Conservation (phyloP, 768 basidiomycete genomes). For the Brasilioporus rufonigricans region DNA sequence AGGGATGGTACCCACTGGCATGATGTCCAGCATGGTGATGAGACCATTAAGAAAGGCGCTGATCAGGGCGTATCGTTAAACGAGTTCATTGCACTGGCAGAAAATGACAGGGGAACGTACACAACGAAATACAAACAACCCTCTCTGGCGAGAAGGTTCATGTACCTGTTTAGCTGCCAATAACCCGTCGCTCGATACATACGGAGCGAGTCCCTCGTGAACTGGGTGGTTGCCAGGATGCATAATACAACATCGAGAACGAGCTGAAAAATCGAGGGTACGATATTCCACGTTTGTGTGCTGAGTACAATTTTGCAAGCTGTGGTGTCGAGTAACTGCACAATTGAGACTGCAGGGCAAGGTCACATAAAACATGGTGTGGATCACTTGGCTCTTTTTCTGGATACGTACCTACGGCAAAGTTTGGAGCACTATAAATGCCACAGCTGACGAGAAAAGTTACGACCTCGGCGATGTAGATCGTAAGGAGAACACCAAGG, state of each 20-base stretch:
- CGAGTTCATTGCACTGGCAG: too few species aligned
- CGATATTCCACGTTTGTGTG: neutral
- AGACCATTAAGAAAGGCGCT: neutral
- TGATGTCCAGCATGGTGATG: neutral
- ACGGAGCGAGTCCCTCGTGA: neutral
- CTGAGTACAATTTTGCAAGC: neutral
- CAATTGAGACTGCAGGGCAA: neutral
- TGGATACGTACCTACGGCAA: neutral
- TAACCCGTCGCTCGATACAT: neutral
- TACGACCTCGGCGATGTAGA: neutral
- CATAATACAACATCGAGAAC: neutral
- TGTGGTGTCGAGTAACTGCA: neutral
- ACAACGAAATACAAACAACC: neutral
- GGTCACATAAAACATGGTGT: neutral
- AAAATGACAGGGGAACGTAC: neutral
- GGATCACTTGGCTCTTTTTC: neutral
- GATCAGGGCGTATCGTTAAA: neutral
- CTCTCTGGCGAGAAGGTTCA: neutral
- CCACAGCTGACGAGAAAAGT: neutral
- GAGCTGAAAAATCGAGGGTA: neutral
- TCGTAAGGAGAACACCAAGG: neutral
- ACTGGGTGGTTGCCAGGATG: neutral
- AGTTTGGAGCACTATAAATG: neutral
- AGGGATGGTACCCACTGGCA: neutral
- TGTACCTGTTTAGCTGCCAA: neutral